Conservation (phyloP, 495 filamentous ascomycete species). For the Lentithecium fluviatile region DNA sequence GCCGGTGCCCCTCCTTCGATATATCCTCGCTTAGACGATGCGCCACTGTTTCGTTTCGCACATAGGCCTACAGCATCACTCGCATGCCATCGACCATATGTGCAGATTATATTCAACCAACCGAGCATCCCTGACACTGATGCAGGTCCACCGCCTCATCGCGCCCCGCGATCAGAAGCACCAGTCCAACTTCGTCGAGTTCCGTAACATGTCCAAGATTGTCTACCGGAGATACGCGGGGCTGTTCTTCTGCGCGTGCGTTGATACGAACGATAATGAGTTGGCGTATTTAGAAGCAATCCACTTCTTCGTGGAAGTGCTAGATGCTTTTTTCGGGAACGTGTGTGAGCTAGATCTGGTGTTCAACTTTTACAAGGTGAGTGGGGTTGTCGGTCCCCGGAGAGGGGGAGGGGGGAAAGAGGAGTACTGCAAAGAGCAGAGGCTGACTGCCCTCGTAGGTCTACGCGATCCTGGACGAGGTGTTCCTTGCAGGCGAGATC, state of each 20-base stretch:
- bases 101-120: slow-evolving; percentile 17
- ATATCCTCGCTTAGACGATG: background rate
- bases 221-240: slow-evolving; percentile 97
- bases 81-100: background rate
- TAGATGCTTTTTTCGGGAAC: slow-evolving; percentile 98
- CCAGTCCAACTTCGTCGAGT: slow-evolving; percentile 98
- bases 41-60: background rate
- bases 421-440: background rate
- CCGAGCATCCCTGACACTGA: slow-evolving; percentile 1
- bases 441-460: slow-evolving; percentile 55
- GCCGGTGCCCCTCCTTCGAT: background rate
- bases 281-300: slow-evolving; percentile 95
- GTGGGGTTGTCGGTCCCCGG: slow-evolving; percentile 23
- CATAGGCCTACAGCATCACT: background rate
- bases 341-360: slow-evolving; percentile 98
- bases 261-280: slow-evolving; percentile 99
- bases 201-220: slow-evolving; percentile 78
- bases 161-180: slow-evolving; percentile 98
- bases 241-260: slow-evolving; percentile 97
- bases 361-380: slow-evolving; percentile 92
- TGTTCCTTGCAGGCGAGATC: slow-evolving; percentile 94
- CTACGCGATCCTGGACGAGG: slow-evolving; percentile 97
- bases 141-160: slow-evolving; percentile 89
- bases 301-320: slow-evolving; percentile 98
- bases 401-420: background rate